Evolutionary conservation across 2,329 filamentous ascomycete species (phyloP), one percentile per base, ranked within the genome.

Genomic region (Chaetomiaceae sp.): DNA sequence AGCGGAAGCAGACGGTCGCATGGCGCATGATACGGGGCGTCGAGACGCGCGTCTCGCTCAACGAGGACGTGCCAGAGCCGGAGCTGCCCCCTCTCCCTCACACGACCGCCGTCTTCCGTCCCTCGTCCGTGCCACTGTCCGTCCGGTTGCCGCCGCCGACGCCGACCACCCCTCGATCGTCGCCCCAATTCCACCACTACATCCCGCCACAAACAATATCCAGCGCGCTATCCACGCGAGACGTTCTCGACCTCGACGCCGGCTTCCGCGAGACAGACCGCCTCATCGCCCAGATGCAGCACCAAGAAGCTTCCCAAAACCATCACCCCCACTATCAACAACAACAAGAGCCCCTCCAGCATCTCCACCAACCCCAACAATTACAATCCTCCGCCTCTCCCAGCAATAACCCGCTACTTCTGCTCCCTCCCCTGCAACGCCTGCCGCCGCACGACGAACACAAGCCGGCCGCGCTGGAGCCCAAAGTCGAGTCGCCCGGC

Each of bases 11-110:
- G 12, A 45, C 51, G 3, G 47, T 56, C 18, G 46, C 49, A 4
- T 59, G 57, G 57, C 75, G 74, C 56, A 66, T 61, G 53, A 68
- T 73, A 42, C 61, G 68, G 19, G 70, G 69, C 8, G 67, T 58
- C 6, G 61, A 62, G 42, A 57, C 53, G 5, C 50, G 38, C 3
- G 50, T 58, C 24, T 36, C 51, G 3, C 32, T 59, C 26, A 37
- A 51, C 29, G 43, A 47, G 3, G 36, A 34, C n/a, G 37, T 3
- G 3, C 34, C 42, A 15, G 39, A 41, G 6, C 19, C 45, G 5
- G 33, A 26, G 33, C 24, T 32, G 5, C 17, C 42, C 3, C 14
- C 38, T 7, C 40, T 48, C 3, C 48, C 41, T 17, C 41, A 44
- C n/a, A 43, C 50, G 0, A 22, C 37, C 3, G 46, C 48, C 9